Conservation (phyloP, 106 monocot genomes). For the Allium sativum region DNA sequence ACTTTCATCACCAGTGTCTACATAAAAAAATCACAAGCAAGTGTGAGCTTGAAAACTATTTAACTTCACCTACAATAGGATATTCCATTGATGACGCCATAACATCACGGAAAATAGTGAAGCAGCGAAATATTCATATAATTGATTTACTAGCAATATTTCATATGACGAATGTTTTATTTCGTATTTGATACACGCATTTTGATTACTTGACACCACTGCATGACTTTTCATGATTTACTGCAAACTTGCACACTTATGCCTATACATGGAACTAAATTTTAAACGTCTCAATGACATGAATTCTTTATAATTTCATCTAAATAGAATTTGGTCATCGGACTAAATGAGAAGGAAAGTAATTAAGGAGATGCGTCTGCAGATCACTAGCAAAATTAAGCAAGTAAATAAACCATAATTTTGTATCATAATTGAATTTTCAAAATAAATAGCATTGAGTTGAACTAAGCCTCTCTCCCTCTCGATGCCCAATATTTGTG, state of each 20-base stretch:
- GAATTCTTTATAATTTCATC: not conserved
- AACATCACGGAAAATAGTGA: no score
- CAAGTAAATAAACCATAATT: not conserved
- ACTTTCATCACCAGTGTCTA: conserved; percentile 84
- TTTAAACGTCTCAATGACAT: not conserved
- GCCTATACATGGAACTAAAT: no score
- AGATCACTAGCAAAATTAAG: not conserved
- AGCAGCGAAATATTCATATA: no score
- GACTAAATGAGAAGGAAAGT: not conserved
- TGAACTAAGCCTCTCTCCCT: no score
- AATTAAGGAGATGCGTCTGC: no score
- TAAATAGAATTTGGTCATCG: not conserved
- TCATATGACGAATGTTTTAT: no score
- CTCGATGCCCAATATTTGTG: no score
- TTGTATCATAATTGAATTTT: not conserved
- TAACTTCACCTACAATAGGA: not conserved
- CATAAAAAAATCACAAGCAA: conserved; percentile 9
- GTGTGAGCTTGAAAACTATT: not conserved
- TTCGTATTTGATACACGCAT: no score
- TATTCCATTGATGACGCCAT: no score
- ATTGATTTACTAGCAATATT: no score
- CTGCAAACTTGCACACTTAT: not conserved
- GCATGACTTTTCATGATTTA: no score
- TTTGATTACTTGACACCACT: no score
- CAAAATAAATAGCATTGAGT: not conserved